These are phyloP conservation scores for Coemansia sp. DNA, from an alignment of 192 early-diverging fungal species.

Conservation along the genomic window DNA sequence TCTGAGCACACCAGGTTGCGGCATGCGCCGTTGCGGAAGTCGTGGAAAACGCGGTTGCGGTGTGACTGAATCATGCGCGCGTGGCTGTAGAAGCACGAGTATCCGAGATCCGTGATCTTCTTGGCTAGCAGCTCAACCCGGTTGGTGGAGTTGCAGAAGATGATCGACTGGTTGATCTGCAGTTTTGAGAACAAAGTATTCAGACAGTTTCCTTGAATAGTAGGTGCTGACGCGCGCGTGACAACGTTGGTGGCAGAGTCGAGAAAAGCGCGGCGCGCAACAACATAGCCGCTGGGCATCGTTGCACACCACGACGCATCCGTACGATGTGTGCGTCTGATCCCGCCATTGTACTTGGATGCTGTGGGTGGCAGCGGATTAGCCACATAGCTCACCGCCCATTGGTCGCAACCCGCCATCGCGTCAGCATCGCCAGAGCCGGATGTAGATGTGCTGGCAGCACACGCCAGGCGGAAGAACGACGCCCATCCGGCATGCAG, in stretches of 20 bases:
- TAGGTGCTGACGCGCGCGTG: constrained; percentile 23
- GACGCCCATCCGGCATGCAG: constrained; percentile 42
- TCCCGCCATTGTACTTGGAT: constrained; percentile 13
- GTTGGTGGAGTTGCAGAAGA: constrained; percentile 99
- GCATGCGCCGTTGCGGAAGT: constrained; percentile 97
- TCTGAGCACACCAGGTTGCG: constrained; percentile 98
- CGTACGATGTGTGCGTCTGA: constrained; percentile 20
- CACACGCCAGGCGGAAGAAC: constrained; percentile 15
- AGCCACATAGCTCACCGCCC: constrained; percentile 20
- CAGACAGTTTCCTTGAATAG: constrained; percentile 55
- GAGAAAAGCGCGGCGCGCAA: constrained; percentile 23
- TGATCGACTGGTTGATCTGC: constrained; percentile 99
- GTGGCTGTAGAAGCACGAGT: constrained; percentile 99
- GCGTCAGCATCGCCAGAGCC: background rate
- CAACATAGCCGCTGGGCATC: constrained; percentile 35
- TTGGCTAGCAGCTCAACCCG: constrained; percentile 97
- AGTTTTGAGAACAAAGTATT: constrained; percentile 96
- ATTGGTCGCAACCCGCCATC: background rate
- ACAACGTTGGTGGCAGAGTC: constrained; percentile 9
- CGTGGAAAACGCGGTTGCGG: constrained; percentile 99
- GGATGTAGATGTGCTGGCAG: background rate
- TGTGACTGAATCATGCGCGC: constrained; percentile 98
- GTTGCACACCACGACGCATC: constrained; percentile 41
- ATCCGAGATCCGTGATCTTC: constrained; percentile 99
- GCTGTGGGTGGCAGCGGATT: constrained; percentile 12